Evolutionary conservation across 2,329 filamentous ascomycete species (phyloP), one percentile per base, ranked within the genome.

Genomic region (Endocalyx cinctus): DNA sequence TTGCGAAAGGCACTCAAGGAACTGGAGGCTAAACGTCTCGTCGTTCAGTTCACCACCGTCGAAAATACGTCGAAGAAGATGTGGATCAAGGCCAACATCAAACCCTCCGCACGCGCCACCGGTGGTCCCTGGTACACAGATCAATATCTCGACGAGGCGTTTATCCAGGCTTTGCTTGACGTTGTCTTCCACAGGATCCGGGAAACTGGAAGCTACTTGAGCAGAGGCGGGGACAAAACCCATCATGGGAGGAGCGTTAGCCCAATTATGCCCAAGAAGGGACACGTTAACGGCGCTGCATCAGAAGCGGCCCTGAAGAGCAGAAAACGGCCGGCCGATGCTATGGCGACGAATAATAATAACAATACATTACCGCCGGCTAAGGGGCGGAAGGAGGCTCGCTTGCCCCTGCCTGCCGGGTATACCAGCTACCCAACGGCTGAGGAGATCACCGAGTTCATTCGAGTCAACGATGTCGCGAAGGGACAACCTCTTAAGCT

Each of bases 61-160:
- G 88, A 94, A 64, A 82, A 85, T 54, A 87, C 87, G 17, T 85
- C 82, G 46, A 84, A 92, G 57, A 95, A 94, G 64, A 95, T 94
- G 75, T 98, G 92, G 70, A 94, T 98, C 73, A 82, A 95, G 53
- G 79, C 82, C 34, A 82, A 82, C 42, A 75, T 98, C 40, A 78
- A 80, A 10, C 90, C 92, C 1, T 87, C 83, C 34, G 89, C 96
- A 42, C 84, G 92, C 41, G 86, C 94, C 29, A 94, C 88, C 0
- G 92, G 92, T 29, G 92, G 92, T 2, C 84, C 87, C 7, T 98
- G 90, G 87, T 96, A 92, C 59, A 89, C 86, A 6, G 88, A 95
- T 43, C 86, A 87, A 33, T 84, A 89, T 45, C 74, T 97, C 10
- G 92, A 98, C 60, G 82, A 85, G 44, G 84, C 84, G 38, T 87